Percentiles rank a stretch among this genome's conserved stretches.
These are phyloP conservation scores for Trichosporon faecale DNA, from an alignment of 1,284 basidiomycete species.

Conservation along the genomic window DNA sequence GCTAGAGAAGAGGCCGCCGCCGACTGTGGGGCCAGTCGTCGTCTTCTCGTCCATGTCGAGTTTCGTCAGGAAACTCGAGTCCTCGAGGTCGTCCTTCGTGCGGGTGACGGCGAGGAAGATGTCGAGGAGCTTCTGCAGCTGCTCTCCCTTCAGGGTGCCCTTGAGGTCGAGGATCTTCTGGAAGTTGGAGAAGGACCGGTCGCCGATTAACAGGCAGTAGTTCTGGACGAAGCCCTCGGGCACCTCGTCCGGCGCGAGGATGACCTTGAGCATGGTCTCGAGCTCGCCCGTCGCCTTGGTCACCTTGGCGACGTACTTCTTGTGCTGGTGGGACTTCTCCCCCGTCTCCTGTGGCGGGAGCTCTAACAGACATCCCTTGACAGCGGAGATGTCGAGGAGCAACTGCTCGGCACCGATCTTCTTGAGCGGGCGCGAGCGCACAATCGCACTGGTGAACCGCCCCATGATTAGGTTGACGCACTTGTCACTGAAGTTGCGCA, in stretches of 20 bases:
- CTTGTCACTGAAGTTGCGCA: constrained; percentile 88
- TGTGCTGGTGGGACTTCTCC: constrained; percentile 57
- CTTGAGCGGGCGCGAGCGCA: constrained; percentile 79
- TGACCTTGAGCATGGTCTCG: constrained; percentile 88
- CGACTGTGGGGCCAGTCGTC: constrained; percentile 12
- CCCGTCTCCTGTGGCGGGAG: constrained; percentile 59
- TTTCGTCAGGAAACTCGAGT: constrained; percentile 82
- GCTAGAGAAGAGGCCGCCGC: constrained; percentile 9
- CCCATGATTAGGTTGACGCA: constrained; percentile 74
- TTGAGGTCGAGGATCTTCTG: constrained; percentile 99
- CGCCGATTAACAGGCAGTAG: constrained; percentile 86
- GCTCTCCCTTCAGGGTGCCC: constrained; percentile 78
- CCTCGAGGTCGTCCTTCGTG: constrained; percentile 76
- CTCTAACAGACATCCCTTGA: constrained; percentile 78
- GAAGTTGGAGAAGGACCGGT: constrained; percentile 90
- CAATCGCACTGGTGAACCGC: constrained; percentile 80
- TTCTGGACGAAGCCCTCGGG: constrained; percentile 88
- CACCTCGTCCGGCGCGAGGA: constrained; percentile 87
- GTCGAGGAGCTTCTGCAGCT: constrained; percentile 79
- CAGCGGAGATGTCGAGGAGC: constrained; percentile 80
- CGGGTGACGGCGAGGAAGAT: constrained; percentile 86
- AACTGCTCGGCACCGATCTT: constrained; percentile 91
- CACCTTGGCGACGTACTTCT: constrained; percentile 75
- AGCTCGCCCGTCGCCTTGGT: constrained; percentile 74
- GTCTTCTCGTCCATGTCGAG: constrained; percentile 77